Base-by-base conservation (phyloP, 2,329 filamentous ascomycete genomes). In the Hypocrella siamensis region DNA sequence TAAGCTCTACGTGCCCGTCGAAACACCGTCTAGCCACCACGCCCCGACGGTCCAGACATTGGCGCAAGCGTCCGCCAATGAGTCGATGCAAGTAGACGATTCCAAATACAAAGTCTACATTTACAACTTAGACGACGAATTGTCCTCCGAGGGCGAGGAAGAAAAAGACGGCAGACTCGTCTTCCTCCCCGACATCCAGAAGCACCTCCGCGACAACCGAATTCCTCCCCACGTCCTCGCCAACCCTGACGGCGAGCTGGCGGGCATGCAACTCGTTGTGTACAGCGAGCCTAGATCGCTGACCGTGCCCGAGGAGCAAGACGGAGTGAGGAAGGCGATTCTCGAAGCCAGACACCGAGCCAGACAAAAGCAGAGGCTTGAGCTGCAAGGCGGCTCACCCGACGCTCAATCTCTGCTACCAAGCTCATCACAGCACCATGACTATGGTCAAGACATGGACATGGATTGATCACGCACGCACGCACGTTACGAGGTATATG, bases 61-160 rank as follows among this genome's bases (percentile, higher is more conserved):
- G 21, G 7, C 21, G 21, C 7, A 12, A 7, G 21, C 7, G 40
- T 28, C 34, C 41, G 30, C 40, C 38, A 59, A 70, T 39, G 78
- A 84, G 42, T 48, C 54, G 35, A 94, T 96, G 88, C 69, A 79
- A 35, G 52, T 96, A 38, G 86, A 96, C 56, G 78, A 93, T 55
- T 78, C 81, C 19, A 80, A 81, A 46, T 67, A 93, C 58, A 82
- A 79, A 48, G 74, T 94, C 37, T 94, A 90, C 63, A 85, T 98
- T 44, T 78, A 86, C 61, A 76, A 92, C 54, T 65, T 98, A 8
- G 85, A 93, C 49, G 79, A 79, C 44, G 88, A 96, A 56, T 69
- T 96, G 19, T 77, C 78, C 11, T 60, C 59, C 6, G 57, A 55
- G 37, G 54, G 42, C 42, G 26, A 28, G 5, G 50, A 53, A 10